A percentile compares a stretch with the other conserved stretches of the same genome.
These are phyloP conservation scores for Coccomyxa sp. DNA, from an alignment of 139 green algal species.

Conservation along the genomic window DNA sequence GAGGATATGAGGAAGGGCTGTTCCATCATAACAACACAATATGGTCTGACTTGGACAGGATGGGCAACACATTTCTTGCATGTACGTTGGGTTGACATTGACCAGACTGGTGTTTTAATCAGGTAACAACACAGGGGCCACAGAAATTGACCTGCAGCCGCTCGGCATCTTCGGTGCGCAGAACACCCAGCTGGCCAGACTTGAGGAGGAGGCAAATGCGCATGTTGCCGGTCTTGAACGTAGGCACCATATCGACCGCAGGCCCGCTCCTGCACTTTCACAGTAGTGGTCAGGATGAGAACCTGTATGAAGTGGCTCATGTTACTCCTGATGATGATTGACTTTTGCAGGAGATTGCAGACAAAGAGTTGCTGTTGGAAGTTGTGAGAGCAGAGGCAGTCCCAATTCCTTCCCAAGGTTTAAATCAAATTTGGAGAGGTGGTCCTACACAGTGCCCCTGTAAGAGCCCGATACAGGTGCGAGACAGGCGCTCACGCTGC, in stretches of 20 bases:
- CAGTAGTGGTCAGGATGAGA: neutral
- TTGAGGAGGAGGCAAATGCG: conserved; percentile 74
- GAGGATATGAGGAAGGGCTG: too few relatives aligned
- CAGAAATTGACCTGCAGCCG: conserved; percentile 52
- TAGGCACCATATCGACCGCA: conserved; percentile 75
- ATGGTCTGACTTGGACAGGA: too few relatives aligned
- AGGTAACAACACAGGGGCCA: too few relatives aligned
- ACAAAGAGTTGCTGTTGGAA: too few relatives aligned
- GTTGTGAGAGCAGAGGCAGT: too few relatives aligned
- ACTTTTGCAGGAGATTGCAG: neutral
- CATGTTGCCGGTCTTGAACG: conserved; percentile 78
- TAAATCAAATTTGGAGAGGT: too few relatives aligned
- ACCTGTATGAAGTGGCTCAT: neutral
- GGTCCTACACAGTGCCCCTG: too few relatives aligned
- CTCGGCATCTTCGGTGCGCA: conserved; percentile 79
- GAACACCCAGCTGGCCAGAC: conserved; percentile 49
- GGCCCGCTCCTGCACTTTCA: conserved; percentile 44
- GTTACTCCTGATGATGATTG: too few relatives aligned
- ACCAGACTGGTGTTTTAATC: neutral
- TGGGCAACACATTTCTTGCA: too few relatives aligned
- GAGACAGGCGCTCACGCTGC: neutral
- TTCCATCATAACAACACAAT: neutral
- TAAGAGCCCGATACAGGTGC: too few relatives aligned
- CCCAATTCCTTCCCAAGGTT: too few relatives aligned
- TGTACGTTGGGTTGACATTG: too few relatives aligned